Conservation (phyloP, 371 early-diverging fungal genomes). For the Lichtheimia hyalospora region DNA sequence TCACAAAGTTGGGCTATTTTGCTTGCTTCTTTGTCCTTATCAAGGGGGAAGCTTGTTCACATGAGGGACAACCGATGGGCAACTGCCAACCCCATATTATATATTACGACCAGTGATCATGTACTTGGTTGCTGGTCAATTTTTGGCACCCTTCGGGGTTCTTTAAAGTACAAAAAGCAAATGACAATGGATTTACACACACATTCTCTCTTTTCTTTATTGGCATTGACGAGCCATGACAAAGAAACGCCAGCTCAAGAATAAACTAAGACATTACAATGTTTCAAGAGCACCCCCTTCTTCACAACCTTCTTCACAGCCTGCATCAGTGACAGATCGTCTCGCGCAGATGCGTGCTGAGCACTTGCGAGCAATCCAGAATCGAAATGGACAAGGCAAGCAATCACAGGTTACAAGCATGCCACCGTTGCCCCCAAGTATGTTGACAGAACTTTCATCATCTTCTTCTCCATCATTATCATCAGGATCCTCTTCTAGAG, state of each 20-base stretch:
- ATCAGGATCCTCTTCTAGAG: background rate
- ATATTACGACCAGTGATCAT: background rate
- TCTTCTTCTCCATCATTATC: background rate
- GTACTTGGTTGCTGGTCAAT: background rate
- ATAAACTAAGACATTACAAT: constrained; percentile 8
- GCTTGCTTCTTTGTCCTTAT: constrained; percentile 7
- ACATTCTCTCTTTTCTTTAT: background rate
- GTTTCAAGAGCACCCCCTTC: background rate
- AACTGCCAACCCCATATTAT: constrained; percentile 13
- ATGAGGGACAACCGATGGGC: constrained; percentile 12
- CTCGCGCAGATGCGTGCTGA: constrained; percentile 8
- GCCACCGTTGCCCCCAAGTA: background rate
- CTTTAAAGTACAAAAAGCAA: constrained; percentile 5
- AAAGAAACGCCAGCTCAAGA: constrained; percentile 9
- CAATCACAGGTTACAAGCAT: background rate
- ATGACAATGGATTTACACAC: constrained; percentile 2
- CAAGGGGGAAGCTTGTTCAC: constrained; percentile 15
- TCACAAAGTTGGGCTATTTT: background rate
- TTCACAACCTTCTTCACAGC: background rate
- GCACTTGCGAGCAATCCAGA: constrained; percentile 11
- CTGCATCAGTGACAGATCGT: constrained; percentile 5
- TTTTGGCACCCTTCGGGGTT: constrained; percentile 8
- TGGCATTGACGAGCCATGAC: background rate
- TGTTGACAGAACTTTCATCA: background rate
- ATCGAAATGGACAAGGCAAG: background rate